Base-by-base conservation (phyloP, 371 early-diverging fungal species). In the Funneliformis caledonium region DNA sequence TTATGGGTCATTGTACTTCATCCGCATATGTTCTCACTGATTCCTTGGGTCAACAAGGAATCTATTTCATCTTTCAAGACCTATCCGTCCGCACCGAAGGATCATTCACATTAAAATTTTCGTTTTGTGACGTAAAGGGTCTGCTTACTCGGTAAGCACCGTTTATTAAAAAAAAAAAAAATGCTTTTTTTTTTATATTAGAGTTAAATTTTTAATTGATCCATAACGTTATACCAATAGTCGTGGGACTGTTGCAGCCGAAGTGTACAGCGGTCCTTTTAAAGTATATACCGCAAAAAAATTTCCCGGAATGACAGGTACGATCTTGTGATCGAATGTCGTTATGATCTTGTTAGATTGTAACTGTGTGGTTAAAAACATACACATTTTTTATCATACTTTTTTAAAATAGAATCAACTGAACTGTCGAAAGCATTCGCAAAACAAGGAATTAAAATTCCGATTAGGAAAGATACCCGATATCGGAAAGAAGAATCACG, bases 41-140 rank as follows among this genome's bases (percentile, higher is more conserved):
- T 76, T 62, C 88, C 8, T 87, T 93, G 60, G 89, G 91, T 68
- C 85, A 91, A 37, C 88, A 89, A 42, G 94, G 94, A 12, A 92
- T 95, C 61, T 96, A 89, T 67, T 94, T 93, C 82, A 85, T 93
- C 59, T 94, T 94, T 83, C 92, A 90, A 78, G 94, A 94, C 61
- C 80, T 94, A 11, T 91, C 91, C 65, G 87, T 94, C 42, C 85
- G 94, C 56, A 89, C 88, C 12, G 91, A 91, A 81, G 94, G 94
- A 8, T 76, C 82, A 0, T 94, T 89, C 84, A 87, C 90, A 6
- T 85, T 94, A 5, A 86, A 86, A 74, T 93, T 93, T 81, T 87
- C 90, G 3, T 85, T 94, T 33, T 81, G 86, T 8, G 52, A 78
- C 56, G 31, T 82, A 16, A 56, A 61, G 6, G 47, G 56, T 4